Evolutionary conservation across 2,329 filamentous ascomycete genomes (phyloP).

Genomic region (Sarocladiaceae sp.): DNA sequence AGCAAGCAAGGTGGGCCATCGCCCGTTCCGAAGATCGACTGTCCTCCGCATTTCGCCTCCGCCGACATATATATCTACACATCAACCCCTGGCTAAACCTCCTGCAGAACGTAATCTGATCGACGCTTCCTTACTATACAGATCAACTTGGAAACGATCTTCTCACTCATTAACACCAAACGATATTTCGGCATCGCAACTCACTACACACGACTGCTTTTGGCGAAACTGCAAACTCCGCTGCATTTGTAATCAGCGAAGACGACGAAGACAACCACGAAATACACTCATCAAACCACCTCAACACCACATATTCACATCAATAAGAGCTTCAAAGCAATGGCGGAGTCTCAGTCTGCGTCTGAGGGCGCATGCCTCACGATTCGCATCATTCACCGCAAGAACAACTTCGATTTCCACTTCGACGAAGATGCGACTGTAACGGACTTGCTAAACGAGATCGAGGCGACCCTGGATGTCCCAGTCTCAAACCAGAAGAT

Average conservation of each 20-base stretch:
- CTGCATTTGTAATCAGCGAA: neutral
- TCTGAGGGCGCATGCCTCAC: slow-evolving; percentile 26
- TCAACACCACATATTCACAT: no score
- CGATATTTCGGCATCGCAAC: neutral
- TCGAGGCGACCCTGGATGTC: slow-evolving; percentile 53
- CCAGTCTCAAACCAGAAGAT: slow-evolving; percentile 64
- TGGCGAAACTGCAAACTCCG: no score
- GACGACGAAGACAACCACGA: no score
- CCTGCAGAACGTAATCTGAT: neutral
- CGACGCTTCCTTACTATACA: neutral
- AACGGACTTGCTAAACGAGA: slow-evolving; percentile 54
- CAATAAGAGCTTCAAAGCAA: neutral
- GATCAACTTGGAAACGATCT: no score
- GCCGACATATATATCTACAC: neutral
- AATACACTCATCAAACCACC: no score
- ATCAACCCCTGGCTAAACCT: neutral
- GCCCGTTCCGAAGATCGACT: neutral
- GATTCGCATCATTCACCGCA: slow-evolving; percentile 43
- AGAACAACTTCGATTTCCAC: slow-evolving; percentile 37
- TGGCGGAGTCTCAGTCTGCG: neutral
- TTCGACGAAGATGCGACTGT: slow-evolving; percentile 44
- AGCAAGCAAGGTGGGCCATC: neutral
- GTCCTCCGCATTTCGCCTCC: slow-evolving; percentile 5
- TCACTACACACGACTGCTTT: neutral
- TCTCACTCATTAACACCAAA: neutral